A percentile compares a stretch with the other conserved stretches of the same genome.
Evolutionary conservation across 257 asterid species (phyloP).

Genomic region (Cynanchum wilfordii): DNA sequence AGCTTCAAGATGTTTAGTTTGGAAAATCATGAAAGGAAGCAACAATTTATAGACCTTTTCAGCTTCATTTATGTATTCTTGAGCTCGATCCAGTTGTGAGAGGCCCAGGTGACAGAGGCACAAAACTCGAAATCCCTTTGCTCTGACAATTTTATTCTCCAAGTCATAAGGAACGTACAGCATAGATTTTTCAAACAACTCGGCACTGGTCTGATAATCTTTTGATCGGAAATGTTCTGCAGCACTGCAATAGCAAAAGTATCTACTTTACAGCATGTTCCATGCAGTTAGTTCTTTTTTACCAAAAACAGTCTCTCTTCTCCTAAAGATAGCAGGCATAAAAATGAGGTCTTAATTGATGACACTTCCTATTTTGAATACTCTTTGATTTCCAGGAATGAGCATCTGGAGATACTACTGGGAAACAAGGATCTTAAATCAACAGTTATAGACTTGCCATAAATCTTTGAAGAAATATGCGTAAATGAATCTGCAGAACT

Average conservation of each 20-base stretch:
- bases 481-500: not conserved
- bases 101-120: constrained; percentile 88
- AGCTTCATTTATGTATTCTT: constrained; percentile 93
- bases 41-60: constrained; percentile 55
- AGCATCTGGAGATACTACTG: not conserved
- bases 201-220: constrained; percentile 73
- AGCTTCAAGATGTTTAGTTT: constrained; percentile 10
- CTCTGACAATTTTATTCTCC: constrained; percentile 70
- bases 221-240: constrained; percentile 78
- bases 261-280: not conserved
- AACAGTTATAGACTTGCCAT: not conserved
- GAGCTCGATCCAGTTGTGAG: constrained; percentile 84
- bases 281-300: not conserved
- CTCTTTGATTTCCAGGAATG: not conserved
- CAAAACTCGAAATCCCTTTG: constrained; percentile 86
- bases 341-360: not conserved
- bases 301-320: not conserved
- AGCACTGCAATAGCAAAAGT: constrained; percentile 48
- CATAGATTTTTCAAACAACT: constrained; percentile 83
- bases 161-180: constrained; percentile 71
- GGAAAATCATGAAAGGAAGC: constrained; percentile 15
- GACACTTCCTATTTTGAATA: not conserved
- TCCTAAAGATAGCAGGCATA: not conserved
- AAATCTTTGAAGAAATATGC: not conserved
- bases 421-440: not conserved